Percentiles rank a stretch among this genome's conserved stretches.
Conservation (phyloP, 768 basidiomycete genomes). For the Hysterangium stoloniferum region DNA sequence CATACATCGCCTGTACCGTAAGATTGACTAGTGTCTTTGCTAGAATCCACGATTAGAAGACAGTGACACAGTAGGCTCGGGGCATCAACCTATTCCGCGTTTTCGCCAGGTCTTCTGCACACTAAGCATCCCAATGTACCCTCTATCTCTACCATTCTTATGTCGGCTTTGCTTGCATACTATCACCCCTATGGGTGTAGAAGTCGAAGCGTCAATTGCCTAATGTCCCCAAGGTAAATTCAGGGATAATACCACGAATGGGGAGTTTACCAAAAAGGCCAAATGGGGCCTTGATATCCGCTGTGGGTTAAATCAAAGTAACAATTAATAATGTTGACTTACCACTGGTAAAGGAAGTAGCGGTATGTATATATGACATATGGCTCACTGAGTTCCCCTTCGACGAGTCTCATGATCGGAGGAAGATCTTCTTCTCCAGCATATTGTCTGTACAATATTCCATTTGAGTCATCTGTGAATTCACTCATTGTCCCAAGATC, state of each 20-base stretch:
- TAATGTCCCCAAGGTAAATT: too few species aligned
- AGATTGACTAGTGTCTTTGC: slow-evolving; percentile 79
- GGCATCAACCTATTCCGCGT: slow-evolving; percentile 78
- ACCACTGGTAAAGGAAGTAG: slow-evolving; percentile 97
- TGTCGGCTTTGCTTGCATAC: slow-evolving; percentile 97
- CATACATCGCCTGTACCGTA: slow-evolving; percentile 80
- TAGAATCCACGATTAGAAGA: slow-evolving; percentile 25
- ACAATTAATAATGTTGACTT: slow-evolving; percentile 24
- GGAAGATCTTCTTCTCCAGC: slow-evolving; percentile 70
- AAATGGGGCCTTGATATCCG: slow-evolving; percentile 68
- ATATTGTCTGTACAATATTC: slow-evolving; percentile 79
- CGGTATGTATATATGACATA: slow-evolving; percentile 96
- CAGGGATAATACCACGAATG: too few species aligned
- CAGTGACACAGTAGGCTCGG: not conserved
- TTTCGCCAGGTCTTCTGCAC: slow-evolving; percentile 80
- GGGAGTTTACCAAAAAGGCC: slow-evolving; percentile 56
- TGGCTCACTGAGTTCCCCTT: slow-evolving; percentile 90
- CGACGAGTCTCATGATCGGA: slow-evolving; percentile 79
- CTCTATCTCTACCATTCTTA: slow-evolving; percentile 64
- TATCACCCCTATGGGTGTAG: slow-evolving; percentile 78
- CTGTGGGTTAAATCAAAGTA: not conserved
- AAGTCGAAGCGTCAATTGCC: slow-evolving; percentile 47
- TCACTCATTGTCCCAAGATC: too few species aligned
- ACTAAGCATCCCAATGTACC: slow-evolving; percentile 98
- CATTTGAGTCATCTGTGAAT: too few species aligned